These are phyloP conservation scores for Talaromyces proteolyticus DNA, from an alignment of 495 filamentous ascomycete species.

Conservation along the genomic window DNA sequence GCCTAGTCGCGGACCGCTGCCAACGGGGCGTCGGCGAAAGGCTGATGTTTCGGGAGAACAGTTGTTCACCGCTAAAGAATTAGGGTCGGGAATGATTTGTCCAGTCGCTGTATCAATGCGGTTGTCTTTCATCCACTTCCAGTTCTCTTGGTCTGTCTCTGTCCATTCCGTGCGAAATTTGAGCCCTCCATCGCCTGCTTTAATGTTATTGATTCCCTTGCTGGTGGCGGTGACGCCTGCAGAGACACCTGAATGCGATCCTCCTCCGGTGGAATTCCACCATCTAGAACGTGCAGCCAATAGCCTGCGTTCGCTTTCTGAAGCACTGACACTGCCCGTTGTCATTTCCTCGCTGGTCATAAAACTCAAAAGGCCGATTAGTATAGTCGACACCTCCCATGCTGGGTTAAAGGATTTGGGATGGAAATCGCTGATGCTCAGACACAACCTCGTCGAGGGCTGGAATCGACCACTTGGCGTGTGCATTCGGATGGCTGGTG, in stretches of 20 bases:
- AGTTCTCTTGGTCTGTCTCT: slow-evolving; percentile 86
- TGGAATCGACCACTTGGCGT: slow-evolving; percentile 95
- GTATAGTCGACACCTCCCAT: slow-evolving; percentile 96
- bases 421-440: slow-evolving; percentile 95
- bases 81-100: slow-evolving; percentile 41
- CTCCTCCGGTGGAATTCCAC: slow-evolving; percentile 97
- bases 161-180: slow-evolving; percentile 89
- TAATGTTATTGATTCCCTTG: slow-evolving; percentile 60
- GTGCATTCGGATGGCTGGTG: slow-evolving; percentile 97
- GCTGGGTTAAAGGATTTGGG: slow-evolving; percentile 97
- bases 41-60: slow-evolving; percentile 62
- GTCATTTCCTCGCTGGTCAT: slow-evolving; percentile 99
- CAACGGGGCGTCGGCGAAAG: slow-evolving; percentile 57
- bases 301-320: slow-evolving; percentile 70
- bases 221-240: slow-evolving; percentile 38
- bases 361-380: slow-evolving; percentile 90
- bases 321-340: slow-evolving; percentile 80
- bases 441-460: slow-evolving; percentile 83
- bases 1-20: slow-evolving; percentile 66
- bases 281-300: slow-evolving; percentile 75
- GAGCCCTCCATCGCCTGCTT: slow-evolving; percentile 83
- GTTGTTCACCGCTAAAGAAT: slow-evolving; percentile 24
- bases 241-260: slow-evolving; percentile 54
- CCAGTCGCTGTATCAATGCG: slow-evolving; percentile 77
- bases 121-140: slow-evolving; percentile 84